Evolutionary conservation across 2,329 filamentous ascomycete species (phyloP).

Genomic region (Aspergillus tamarii): DNA sequence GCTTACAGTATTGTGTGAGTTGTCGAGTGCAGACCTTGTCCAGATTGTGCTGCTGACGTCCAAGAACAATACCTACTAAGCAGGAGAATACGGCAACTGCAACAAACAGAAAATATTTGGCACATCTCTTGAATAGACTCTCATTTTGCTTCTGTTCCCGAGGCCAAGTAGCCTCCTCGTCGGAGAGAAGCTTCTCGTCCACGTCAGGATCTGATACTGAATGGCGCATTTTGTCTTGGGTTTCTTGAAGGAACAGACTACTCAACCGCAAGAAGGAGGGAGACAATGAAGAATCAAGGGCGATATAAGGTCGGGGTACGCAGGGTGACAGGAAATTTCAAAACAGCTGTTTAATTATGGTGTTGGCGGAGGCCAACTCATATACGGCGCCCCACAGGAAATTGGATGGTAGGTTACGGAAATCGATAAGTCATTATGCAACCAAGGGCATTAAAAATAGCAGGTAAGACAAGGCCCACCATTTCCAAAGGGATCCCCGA

Average conservation of each 20-base stretch:
- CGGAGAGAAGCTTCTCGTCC: constrained; percentile 12
- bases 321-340: background rate
- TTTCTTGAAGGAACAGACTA: too few relatives aligned
- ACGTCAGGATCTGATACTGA: background rate
- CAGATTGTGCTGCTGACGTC: constrained; percentile 17
- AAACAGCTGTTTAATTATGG: background rate
- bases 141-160: background rate
- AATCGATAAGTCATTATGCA: background rate
- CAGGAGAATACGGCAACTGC: constrained; percentile 22
- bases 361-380: background rate
- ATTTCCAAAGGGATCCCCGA: background rate
- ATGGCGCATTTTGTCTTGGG: background rate
- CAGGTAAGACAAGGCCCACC: constrained; percentile 3
- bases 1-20: constrained; percentile 30
- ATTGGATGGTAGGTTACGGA: background rate
- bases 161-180: constrained; percentile 11
- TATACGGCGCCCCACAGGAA: background rate
- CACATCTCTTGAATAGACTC: background rate
- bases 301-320: background rate
- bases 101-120: constrained; percentile 18
- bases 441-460: constrained; percentile 1
- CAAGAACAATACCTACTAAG: constrained; percentile 22
- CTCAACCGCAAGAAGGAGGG: background rate
- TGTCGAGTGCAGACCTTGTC: constrained; percentile 28
- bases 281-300: background rate